Evolutionary conservation across 257 asterid genomes (phyloP), one percentile per base, ranked within the genome.

Genomic region (Striga asiatica): DNA sequence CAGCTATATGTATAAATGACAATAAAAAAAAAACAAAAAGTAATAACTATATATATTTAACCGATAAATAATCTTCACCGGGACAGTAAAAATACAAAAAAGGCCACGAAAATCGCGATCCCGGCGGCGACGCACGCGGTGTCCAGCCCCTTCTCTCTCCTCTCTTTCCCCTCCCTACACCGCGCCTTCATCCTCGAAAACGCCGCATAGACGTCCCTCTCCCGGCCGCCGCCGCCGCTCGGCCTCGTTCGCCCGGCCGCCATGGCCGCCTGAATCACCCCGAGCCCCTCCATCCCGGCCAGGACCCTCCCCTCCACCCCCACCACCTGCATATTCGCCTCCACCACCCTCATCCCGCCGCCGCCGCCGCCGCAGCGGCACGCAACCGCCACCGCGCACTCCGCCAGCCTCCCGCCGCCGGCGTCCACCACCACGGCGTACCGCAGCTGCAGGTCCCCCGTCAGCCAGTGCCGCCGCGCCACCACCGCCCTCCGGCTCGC

Each of bases 251-350:
- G 49, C 13, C 70, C n/a, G n/a, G n/a, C 83, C 12, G 74, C 83
- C 82, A 87, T 75, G n/a, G 72, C 83, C 1, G 55, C 71, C 21
- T 25, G 61, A 18, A 83, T 43, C 35, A 72, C 61, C 31, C 41
- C 76, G 72, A 79, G 19, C 66, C 79, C 60, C 17, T 81, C 88
- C 75, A 56, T 66, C 61, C 89, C 96, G 11, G 6, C 53, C 54
- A 77, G 28, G 0, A 60, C 50, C 58, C 65, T 79, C 3, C 85
- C 96, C 13, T 81, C 87, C 69, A 74, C 54, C 7, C 72, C 92
- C 74, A 81, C 87, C 71, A 83, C 60, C 56, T 60, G 77, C 94
- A 83, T 58, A 67, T 77, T 76, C 58, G 74, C 81, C 42, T 83
- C 94, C 54, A 50, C 61, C 78, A 87, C 78, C 48, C 73, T 78